A percentile compares a stretch with the other conserved stretches of the same genome.
These are phyloP conservation scores for Microbotryum intermedium DNA, from an alignment of 1,284 basidiomycete species.

Conservation along the genomic window DNA sequence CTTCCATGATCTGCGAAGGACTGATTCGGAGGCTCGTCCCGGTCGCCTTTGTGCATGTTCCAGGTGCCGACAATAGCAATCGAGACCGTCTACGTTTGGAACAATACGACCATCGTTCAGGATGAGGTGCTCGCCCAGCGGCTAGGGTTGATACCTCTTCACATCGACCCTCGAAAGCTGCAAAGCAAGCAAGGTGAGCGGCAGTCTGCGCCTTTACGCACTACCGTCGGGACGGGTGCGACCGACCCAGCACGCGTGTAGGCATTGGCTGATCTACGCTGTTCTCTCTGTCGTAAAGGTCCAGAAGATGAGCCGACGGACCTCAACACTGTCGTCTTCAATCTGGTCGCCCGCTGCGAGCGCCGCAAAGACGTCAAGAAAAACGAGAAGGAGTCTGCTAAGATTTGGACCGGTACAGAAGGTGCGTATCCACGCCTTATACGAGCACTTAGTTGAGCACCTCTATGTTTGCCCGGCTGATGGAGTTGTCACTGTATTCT, in stretches of 20 bases:
- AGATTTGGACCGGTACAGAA: conserved; percentile 61
- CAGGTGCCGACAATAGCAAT: conserved; percentile 89
- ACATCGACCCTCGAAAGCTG: conserved; percentile 64
- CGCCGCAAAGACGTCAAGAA: conserved; percentile 48
- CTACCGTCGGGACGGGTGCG: too few species aligned
- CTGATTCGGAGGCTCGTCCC: not conserved
- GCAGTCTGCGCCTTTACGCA: too few species aligned
- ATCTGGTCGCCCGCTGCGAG: conserved; percentile 62
- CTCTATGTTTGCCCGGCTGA: not conserved
- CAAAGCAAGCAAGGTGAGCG: conserved; percentile 40
- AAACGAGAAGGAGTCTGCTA: conserved; percentile 54
- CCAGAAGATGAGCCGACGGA: conserved; percentile 62
- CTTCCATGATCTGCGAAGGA: conserved; percentile 1
- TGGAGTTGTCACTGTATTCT: not conserved
- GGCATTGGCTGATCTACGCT: not conserved
- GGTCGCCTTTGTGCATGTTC: not conserved
- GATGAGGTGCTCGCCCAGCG: conserved; percentile 91
- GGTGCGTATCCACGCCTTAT: conserved; percentile 30
- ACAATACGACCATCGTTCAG: conserved; percentile 90
- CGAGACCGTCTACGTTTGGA: conserved; percentile 86
- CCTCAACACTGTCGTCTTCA: conserved; percentile 86
- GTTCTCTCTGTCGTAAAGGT: not conserved
- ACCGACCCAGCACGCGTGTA: not conserved
- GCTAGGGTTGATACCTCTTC: conserved; percentile 80
- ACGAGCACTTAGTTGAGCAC: not conserved